These are phyloP conservation scores for Xylaria sp. DNA, from an alignment of 2,329 filamentous ascomycete genomes.

Conservation along the genomic window DNA sequence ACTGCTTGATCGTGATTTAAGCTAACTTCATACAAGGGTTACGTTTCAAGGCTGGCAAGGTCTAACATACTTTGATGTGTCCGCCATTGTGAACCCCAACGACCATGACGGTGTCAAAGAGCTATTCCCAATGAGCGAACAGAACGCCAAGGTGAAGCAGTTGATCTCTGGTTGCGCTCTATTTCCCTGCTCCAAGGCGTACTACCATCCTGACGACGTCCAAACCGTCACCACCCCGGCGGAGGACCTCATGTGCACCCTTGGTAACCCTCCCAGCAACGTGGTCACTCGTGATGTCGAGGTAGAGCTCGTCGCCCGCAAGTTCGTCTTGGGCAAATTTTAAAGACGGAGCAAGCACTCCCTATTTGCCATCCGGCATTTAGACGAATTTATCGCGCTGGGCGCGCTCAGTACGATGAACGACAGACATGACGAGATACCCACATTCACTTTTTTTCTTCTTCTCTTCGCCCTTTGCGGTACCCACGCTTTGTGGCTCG, in stretches of 20 bases:
- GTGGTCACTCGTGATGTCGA: slow-evolving; percentile 40
- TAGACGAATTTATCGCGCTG: slow-evolving; percentile 41
- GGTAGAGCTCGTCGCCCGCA: slow-evolving; percentile 44
- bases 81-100: slow-evolving; percentile 63
- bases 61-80: slow-evolving; percentile 67
- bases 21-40: slow-evolving; percentile 39
- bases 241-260: slow-evolving; percentile 61
- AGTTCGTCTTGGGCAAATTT: slow-evolving; percentile 50
- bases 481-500: slow-evolving; percentile 11
- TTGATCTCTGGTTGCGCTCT: slow-evolving; percentile 59
- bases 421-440: slow-evolving; percentile 44
- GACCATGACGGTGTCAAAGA: slow-evolving; percentile 64
- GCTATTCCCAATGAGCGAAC: slow-evolving; percentile 58
- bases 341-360: slow-evolving; percentile 39
- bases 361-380: slow-evolving; percentile 27
- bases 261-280: slow-evolving; percentile 51
- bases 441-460: slow-evolving; percentile 35
- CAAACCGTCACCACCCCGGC: slow-evolving; percentile 64
- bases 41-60: slow-evolving; percentile 60
- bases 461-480: slow-evolving; percentile 6
- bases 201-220: slow-evolving; percentile 64
- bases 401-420: slow-evolving; percentile 47
- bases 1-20: neutral
- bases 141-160: slow-evolving; percentile 37
- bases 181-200: slow-evolving; percentile 64